phyloP scores from a whole-genome alignment of 768 basidiomycete genomes.

The Gymnopilus junonius region DNA sequence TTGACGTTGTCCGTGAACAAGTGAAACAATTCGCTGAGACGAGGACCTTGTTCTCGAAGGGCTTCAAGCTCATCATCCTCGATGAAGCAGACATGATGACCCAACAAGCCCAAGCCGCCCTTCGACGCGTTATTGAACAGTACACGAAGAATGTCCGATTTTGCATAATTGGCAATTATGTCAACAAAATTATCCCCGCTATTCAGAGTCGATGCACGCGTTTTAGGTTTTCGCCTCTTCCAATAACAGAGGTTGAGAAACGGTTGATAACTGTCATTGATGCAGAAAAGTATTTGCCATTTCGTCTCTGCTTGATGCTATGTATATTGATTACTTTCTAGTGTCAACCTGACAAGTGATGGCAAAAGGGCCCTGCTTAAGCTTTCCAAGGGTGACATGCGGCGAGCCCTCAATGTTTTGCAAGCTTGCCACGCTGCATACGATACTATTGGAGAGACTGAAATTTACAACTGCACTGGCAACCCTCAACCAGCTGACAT shows the following conservation, averaged over 20 bases:
- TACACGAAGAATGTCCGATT: slow-evolving; percentile 99
- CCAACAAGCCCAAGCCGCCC: slow-evolving; percentile 92
- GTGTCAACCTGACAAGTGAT: slow-evolving; percentile 84
- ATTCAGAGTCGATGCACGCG: slow-evolving; percentile 98
- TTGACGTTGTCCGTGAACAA: slow-evolving; percentile 98
- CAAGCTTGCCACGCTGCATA: slow-evolving; percentile 99
- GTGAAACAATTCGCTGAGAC: slow-evolving; percentile 99
- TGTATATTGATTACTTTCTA: slow-evolving; percentile 33
- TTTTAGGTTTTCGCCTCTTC: slow-evolving; percentile 95
- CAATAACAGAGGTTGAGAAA: slow-evolving; percentile 84
- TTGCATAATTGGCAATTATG: slow-evolving; percentile 99
- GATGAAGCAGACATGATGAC: slow-evolving; percentile 99
- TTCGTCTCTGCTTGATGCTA: neutral
- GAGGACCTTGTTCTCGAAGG: slow-evolving; percentile 87
- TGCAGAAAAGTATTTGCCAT: slow-evolving; percentile 76
- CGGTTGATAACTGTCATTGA: slow-evolving; percentile 79
- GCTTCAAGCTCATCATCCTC: slow-evolving; percentile 96
- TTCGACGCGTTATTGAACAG: slow-evolving; percentile 96
- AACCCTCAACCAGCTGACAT: slow-evolving; percentile 96
- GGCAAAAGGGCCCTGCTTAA: slow-evolving; percentile 90
- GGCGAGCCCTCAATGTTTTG: slow-evolving; percentile 91
- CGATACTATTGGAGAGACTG: slow-evolving; percentile 83
- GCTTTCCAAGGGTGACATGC: slow-evolving; percentile 97
- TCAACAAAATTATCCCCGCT: slow-evolving; percentile 98
- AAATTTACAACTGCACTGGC: slow-evolving; percentile 96